phyloP scores from a whole-genome alignment of 208 protist species.

The Leptomonas pyrrhocoris region DNA sequence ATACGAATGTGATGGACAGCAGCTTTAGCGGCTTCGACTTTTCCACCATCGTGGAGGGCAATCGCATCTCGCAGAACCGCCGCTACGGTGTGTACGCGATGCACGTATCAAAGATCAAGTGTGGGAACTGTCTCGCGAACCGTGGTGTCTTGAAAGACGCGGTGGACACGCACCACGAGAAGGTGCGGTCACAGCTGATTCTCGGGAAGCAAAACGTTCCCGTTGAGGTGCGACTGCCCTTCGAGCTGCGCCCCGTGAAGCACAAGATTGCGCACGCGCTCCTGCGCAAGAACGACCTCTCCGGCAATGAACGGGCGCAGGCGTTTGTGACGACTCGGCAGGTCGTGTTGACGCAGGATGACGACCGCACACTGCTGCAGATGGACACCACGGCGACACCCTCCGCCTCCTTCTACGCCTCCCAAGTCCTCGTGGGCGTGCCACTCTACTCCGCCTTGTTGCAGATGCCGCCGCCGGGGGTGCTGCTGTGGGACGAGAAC shows the following conservation, averaged over 20 bases:
- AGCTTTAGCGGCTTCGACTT: conserved; percentile 29
- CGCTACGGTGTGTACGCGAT: conserved; percentile 59
- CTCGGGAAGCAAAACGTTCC: conserved; percentile 24
- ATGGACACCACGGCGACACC: conserved; percentile 64
- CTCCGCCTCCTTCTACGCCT: conserved; percentile 55
- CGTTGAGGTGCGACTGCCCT: conserved; percentile 32
- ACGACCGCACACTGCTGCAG: conserved; percentile 58
- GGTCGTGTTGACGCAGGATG: conserved; percentile 52
- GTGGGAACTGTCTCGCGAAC: conserved; percentile 34
- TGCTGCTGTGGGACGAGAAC: conserved; percentile 76
- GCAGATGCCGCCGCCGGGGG: conserved; percentile 53
- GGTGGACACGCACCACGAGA: conserved; percentile 47
- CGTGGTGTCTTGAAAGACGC: conserved; percentile 39
- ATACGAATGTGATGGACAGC: conserved; percentile 20
- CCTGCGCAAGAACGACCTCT: conserved; percentile 65
- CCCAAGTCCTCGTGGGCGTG: conserved; percentile 60
- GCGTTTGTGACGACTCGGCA: conserved; percentile 71
- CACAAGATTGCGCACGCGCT: conserved; percentile 53
- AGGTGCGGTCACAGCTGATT: conserved; percentile 44
- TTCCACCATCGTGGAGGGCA: conserved; percentile 53
- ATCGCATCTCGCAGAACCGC: conserved; percentile 61
- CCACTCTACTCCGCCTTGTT: conserved; percentile 63
- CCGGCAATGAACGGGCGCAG: conserved; percentile 51
- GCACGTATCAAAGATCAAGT: conserved; percentile 69
- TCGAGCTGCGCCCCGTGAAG: conserved; percentile 36